Evolutionary conservation across 23 red algal species (phyloP).

Genomic region (Gracilaria domingensis): DNA sequence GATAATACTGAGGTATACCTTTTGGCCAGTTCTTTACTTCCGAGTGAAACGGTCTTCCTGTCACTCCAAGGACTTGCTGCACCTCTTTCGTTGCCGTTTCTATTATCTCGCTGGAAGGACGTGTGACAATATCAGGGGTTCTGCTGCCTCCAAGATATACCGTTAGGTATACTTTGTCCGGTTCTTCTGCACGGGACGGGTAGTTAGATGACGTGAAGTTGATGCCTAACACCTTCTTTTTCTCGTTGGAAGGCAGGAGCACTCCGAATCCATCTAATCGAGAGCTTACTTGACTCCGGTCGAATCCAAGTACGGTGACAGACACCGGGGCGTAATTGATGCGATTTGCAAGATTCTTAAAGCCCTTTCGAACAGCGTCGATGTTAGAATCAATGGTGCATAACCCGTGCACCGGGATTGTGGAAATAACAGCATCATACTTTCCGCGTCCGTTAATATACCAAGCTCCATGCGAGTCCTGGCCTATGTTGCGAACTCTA

Average conservation of each 20-base stretch:
- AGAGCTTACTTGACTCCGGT: conserved; percentile 53
- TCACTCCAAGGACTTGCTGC: conserved; percentile 56
- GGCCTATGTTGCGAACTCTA: conserved; percentile 9
- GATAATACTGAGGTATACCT: conserved; percentile 64
- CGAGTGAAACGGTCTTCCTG: conserved; percentile 40
- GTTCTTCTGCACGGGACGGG: conserved; percentile 18
- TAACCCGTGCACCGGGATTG: conserved; percentile 51
- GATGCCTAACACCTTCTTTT: conserved; percentile 62
- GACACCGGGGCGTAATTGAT: conserved; percentile 62
- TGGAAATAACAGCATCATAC: conserved; percentile 77
- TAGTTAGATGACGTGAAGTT: conserved; percentile 74
- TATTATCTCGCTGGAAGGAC: conserved; percentile 25
- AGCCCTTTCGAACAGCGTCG: conserved; percentile 16
- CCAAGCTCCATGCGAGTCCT: conserved; percentile 44
- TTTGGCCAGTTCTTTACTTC: conserved; percentile 64
- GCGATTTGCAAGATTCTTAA: conserved; percentile 41
- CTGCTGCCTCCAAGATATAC: conserved; percentile 70
- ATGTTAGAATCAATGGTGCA: conserved; percentile 31
- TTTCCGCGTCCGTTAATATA: conserved; percentile 60
- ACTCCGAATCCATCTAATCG: conserved; percentile 67
- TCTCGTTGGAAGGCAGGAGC: conserved; percentile 58
- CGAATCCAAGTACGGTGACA: conserved; percentile 69
- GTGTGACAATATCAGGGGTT: conserved; percentile 39
- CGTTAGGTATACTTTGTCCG: conserved; percentile 55
- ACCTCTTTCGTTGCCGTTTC: conserved; percentile 53